These are phyloP conservation scores for Penicillium goetzii DNA, from an alignment of 495 filamentous ascomycete species.

Conservation along the genomic window DNA sequence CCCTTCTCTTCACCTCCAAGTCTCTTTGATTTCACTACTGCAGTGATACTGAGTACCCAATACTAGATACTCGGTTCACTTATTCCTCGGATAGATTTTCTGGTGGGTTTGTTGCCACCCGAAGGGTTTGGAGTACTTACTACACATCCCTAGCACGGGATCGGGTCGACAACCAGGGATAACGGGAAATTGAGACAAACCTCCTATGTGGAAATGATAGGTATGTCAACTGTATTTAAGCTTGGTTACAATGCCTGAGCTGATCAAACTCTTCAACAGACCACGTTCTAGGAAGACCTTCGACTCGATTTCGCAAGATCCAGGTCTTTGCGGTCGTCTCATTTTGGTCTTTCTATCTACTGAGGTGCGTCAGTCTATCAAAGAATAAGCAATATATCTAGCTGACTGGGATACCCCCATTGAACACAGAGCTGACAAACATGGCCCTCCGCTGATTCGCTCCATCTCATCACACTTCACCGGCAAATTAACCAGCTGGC, in stretches of 20 bases:
- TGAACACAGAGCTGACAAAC: conserved; percentile 68
- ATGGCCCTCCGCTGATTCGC: conserved; percentile 82
- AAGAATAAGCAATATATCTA: not conserved
- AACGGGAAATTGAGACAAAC: not conserved
- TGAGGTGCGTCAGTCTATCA: conserved; percentile 54
- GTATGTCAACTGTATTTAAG: conserved; percentile 18
- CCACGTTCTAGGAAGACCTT: conserved; percentile 90
- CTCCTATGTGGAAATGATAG: conserved; percentile 40
- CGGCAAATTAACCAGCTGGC: conserved; percentile 78
- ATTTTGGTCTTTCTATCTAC: conserved; percentile 87
- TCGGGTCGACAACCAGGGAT: not conserved
- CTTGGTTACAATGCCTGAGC: too few species aligned
- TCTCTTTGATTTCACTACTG: not conserved
- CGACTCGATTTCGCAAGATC: conserved; percentile 85
- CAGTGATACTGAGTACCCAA: not conserved
- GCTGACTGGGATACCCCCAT: not conserved
- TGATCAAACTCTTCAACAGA: conserved; percentile 50
- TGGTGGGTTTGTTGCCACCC: not conserved
- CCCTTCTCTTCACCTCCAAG: not conserved
- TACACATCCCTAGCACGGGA: not conserved
- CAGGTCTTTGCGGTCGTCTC: conserved; percentile 89
- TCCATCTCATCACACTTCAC: conserved; percentile 71
- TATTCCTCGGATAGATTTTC: not conserved
- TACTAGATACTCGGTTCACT: not conserved
- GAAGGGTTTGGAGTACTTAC: not conserved